Evolutionary conservation across 768 basidiomycete species (phyloP), one percentile per base, ranked within the genome.

Genomic region (Dictyophora rubrovolvata): DNA sequence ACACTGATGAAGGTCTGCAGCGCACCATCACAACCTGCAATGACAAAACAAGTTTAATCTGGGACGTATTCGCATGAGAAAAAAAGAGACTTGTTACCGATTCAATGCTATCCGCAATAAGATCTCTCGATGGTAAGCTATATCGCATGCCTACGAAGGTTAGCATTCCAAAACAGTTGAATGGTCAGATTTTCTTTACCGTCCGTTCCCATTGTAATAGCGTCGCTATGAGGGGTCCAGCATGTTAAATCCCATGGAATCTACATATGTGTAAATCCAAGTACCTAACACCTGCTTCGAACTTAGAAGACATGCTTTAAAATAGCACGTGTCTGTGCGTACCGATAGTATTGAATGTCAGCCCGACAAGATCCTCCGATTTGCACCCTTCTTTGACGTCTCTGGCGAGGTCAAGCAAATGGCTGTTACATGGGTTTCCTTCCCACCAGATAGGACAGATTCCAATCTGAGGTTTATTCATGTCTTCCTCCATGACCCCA

Each of bases 371-470:
- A 47, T 83, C 87, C 64, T 92, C 89, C 60, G 86, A 81, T 64
- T 80, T 78, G 70, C 90, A 93, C 12, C 89, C 91, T 59, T 86
- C 80, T 69, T 93, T 93, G 64, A 92, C 82, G 62, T 83, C 82
- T 64, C 82, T 79, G 16, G 85, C 87, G 21, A 93, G 79, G 55
- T 89, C 87, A 61, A 90, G 83, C 87, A 51, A 56, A 35, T 93
- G 89, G 50, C 77, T 77, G 67, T 93, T 93, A 69, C 91, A 93
- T 2, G 90, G 89, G 68, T 92, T 93, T 42, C 89, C 88, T 86
- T 93, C 90, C 89, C 89, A 93, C 90, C 90, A 93, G 55, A 92
- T 79, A 2, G 88, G 85, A 33, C 87, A 87, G 66, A 93, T 90
- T 50, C 91, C 91, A 66, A 93, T 85, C 86, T 91, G 67, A 20